Conservation (phyloP, 2,329 filamentous ascomycete genomes). For the Nannizziopsis barbatae region DNA sequence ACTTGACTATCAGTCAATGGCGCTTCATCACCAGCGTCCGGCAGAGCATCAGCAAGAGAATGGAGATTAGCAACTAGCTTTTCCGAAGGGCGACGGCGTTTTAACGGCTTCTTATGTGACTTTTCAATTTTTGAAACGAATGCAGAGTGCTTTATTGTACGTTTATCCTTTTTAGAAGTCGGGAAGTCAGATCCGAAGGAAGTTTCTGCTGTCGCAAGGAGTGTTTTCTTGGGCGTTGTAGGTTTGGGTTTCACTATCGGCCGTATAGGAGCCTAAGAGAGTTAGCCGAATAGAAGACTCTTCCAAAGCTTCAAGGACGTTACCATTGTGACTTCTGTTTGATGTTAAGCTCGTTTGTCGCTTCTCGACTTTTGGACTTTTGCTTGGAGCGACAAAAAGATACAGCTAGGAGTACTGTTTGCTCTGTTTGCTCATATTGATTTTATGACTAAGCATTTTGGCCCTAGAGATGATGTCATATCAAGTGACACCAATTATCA, state of each 20-base stretch:
- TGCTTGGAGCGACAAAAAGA: too few species aligned
- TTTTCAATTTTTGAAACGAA: conserved; percentile 70
- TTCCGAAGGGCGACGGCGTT: conserved; percentile 58
- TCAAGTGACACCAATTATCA: too few species aligned
- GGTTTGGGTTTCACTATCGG: conserved; percentile 17
- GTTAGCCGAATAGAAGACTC: neutral
- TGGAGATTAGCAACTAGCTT: conserved; percentile 68
- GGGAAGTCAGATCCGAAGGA: conserved; percentile 43
- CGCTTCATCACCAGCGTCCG: conserved; percentile 45
- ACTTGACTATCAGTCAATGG: conserved; percentile 38
- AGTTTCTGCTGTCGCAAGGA: conserved; percentile 7
- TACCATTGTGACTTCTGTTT: conserved; percentile 2
- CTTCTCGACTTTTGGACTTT: too few species aligned
- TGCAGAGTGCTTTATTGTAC: conserved; percentile 64
- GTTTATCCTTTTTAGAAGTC: conserved; percentile 72
- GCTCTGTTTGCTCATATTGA: too few species aligned
- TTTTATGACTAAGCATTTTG: too few species aligned
- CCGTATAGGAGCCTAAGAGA: conserved; percentile 22
- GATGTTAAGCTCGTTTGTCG: too few species aligned
- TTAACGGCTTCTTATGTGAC: conserved; percentile 43
- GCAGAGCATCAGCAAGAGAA: conserved; percentile 68
- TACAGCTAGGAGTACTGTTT: too few species aligned
- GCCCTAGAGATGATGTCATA: too few species aligned
- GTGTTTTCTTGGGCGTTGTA: conserved; percentile 15
- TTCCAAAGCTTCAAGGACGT: neutral